These are phyloP conservation scores for Linnemannia schmuckeri DNA, from an alignment of 192 early-diverging fungal species.

Conservation along the genomic window DNA sequence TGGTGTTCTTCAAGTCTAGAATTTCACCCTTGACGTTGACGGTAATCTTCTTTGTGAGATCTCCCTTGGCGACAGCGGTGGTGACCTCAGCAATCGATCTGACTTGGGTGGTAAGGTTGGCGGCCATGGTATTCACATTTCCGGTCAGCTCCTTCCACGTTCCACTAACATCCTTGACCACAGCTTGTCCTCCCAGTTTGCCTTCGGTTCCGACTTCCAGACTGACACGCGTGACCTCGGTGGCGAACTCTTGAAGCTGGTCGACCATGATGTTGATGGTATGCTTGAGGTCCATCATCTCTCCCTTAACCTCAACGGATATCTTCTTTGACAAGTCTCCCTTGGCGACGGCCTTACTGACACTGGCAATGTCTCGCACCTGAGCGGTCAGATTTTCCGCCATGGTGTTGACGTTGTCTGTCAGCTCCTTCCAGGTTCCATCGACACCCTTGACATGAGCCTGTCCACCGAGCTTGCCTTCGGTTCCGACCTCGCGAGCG, in stretches of 20 bases:
- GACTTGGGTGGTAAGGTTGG: constrained; percentile 69
- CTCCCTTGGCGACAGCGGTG: constrained; percentile 70
- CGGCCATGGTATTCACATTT: constrained; percentile 73
- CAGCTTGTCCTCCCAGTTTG: constrained; percentile 67
- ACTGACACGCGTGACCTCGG: constrained; percentile 78
- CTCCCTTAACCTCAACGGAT: constrained; percentile 68
- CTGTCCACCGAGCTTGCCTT: constrained; percentile 69
- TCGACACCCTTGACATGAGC: constrained; percentile 67
- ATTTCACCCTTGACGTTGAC: constrained; percentile 81
- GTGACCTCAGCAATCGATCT: constrained; percentile 73
- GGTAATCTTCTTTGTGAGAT: constrained; percentile 69
- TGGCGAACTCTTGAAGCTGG: constrained; percentile 72
- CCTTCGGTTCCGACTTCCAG: constrained; percentile 75
- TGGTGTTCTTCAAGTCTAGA: constrained; percentile 75
- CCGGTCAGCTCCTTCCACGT: constrained; percentile 72
- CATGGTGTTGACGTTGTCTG: constrained; percentile 74
- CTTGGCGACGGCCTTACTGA: constrained; percentile 71
- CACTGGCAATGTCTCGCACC: constrained; percentile 75
- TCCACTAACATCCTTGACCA: constrained; percentile 66
- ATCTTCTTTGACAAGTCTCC: too few relatives aligned
- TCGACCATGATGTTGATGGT: constrained; percentile 80
- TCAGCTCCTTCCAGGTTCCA: constrained; percentile 70
- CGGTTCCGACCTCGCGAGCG: constrained; percentile 75
- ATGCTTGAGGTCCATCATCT: constrained; percentile 72
- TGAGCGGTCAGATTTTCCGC: constrained; percentile 74